phyloP scores from a whole-genome alignment of 805 yeast genomes.

The Novakomyces olei region DNA sequence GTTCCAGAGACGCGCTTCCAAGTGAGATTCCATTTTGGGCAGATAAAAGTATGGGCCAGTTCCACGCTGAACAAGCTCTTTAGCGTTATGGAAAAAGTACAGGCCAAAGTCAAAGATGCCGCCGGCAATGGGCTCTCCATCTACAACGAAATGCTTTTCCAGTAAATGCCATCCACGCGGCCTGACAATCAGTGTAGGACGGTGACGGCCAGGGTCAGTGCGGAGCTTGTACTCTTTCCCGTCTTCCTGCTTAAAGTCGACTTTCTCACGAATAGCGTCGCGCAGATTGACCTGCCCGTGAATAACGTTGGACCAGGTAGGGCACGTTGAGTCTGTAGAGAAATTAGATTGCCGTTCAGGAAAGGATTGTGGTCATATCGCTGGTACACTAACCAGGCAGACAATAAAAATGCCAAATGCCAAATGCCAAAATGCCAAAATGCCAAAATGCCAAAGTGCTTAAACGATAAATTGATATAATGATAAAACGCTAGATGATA shows the following conservation, averaged over 20 bases:
- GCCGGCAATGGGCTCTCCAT: conserved; percentile 46
- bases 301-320: conserved; percentile 44
- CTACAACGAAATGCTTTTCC: conserved; percentile 42
- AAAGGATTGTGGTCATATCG: not conserved
- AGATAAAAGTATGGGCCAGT: conserved; percentile 52
- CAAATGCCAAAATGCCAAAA: too few relatives aligned
- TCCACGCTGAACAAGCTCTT: conserved; percentile 32
- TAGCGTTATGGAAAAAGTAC: conserved; percentile 48
- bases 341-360: too few relatives aligned
- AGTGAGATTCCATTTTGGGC: conserved; percentile 58
- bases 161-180: conserved; percentile 57
- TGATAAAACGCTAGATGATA: too few relatives aligned
- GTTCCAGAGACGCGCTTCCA: conserved; percentile 58
- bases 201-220: conserved; percentile 25
- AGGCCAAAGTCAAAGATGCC: conserved; percentile 48
- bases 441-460: too few relatives aligned
- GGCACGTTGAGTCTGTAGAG: conserved; percentile 36
- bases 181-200: conserved; percentile 32
- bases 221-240: conserved; percentile 30
- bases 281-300: conserved; percentile 51
- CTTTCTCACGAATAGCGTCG: conserved; percentile 41
- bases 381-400: not conserved
- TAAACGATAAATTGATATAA: too few relatives aligned
- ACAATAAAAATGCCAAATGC: not conserved
- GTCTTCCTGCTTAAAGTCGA: conserved; percentile 20